Evolutionary conservation across 2,329 filamentous ascomycete genomes (phyloP).

Genomic region (Colletotrichum tropicicola): DNA sequence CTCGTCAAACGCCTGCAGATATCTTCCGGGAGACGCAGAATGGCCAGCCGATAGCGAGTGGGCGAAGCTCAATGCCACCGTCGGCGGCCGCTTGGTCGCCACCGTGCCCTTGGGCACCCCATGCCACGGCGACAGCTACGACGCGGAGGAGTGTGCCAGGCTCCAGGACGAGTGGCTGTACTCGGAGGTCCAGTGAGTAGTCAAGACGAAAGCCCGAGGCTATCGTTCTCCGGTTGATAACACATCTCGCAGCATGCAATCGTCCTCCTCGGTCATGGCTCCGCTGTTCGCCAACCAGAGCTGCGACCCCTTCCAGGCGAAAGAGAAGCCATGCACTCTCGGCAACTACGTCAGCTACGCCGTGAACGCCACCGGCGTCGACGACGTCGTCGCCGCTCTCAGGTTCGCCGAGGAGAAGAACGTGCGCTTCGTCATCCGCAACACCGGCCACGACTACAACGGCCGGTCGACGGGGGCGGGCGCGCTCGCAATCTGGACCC

Average conservation of each 20-base stretch:
- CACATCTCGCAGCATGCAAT: constrained; percentile 19
- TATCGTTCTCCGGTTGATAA: background rate
- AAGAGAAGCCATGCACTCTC: constrained; percentile 45
- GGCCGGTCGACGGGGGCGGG: constrained; percentile 63
- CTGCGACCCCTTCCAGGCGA: constrained; percentile 39
- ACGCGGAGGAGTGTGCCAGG: constrained; percentile 20
- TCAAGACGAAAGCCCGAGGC: background rate
- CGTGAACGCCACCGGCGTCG: constrained; percentile 33
- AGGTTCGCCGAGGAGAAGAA: constrained; percentile 48
- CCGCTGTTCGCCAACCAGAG: constrained; percentile 39
- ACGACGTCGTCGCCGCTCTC: constrained; percentile 44
- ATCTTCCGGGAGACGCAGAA: constrained; percentile 21
- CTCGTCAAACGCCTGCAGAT: too few species aligned
- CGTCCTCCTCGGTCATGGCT: constrained; percentile 37
- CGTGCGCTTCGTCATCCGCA: constrained; percentile 46
- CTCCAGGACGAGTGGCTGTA: constrained; percentile 24
- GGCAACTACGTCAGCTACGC: constrained; percentile 43
- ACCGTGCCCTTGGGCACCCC: constrained; percentile 18
- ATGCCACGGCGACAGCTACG: constrained; percentile 20
- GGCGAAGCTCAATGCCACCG: constrained; percentile 25
- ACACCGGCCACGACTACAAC: constrained; percentile 43
- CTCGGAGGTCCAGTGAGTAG: constrained; percentile 25
- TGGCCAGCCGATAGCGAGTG: constrained; percentile 19
- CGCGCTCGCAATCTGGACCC: constrained; percentile 56
- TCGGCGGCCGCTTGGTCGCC: constrained; percentile 19